A percentile compares a stretch with the other conserved stretches of the same genome.
Conservation (phyloP, 257 asterid species). For the Solanum sitiens region DNA sequence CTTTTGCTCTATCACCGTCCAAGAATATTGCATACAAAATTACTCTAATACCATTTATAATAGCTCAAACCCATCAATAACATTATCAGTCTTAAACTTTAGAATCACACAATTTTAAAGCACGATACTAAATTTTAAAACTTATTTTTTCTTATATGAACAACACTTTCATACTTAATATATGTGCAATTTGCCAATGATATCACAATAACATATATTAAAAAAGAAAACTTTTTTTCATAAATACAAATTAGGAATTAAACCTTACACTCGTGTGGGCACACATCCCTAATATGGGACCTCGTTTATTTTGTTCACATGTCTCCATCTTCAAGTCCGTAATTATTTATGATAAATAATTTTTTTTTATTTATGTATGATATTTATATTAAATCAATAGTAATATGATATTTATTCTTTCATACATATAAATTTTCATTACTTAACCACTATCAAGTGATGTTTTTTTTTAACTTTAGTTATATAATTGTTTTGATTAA, state of each 20-base stretch:
- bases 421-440: background rate
- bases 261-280: background rate
- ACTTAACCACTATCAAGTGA: background rate
- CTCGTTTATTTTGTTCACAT: background rate
- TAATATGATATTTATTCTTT: background rate
- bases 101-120: background rate
- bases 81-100: background rate
- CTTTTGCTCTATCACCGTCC: background rate
- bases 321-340: background rate
- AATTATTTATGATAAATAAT: background rate
- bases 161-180: background rate
- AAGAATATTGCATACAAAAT: background rate
- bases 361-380: background rate
- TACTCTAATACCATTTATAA: background rate
- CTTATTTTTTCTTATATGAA: background rate
- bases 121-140: background rate
- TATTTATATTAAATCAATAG: background rate
- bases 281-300: background rate
- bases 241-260: background rate
- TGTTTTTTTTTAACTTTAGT: background rate
- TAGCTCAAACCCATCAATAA: background rate
- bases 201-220: background rate
- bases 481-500: background rate
- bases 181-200: background rate
- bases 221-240: too few relatives aligned